Evolutionary conservation across 2,329 filamentous ascomycete genomes (phyloP), one percentile per base, ranked within the genome.

Genomic region (Cryphonectria parasitica): DNA sequence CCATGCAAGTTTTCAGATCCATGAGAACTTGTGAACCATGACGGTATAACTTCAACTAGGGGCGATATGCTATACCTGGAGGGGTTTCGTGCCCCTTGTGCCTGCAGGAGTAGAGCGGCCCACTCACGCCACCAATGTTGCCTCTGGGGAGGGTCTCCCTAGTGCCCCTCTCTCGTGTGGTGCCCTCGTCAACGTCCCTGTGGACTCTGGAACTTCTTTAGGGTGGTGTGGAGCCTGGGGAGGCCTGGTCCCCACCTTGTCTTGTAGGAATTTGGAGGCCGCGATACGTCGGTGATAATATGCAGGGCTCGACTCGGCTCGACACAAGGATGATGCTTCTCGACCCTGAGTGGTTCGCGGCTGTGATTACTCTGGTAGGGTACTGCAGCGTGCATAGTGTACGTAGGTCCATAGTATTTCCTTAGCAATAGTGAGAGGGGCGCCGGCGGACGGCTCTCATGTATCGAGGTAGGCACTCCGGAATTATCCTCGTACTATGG

Each of bases 61-160:
- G 56, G 28, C 31, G 15, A 36, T 22, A 6, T 60, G 56, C 31
- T 36, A 61, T 39, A 22, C 31, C 58, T 36, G 31, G 31, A 39
- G 58, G 58, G 58, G 58, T 36, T 61, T 61, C 58, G 58, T 22
- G 58, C 58, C 58, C 58, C 58, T 61, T 36, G 58, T 39, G 58
- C 58, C 58, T 61, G 58, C 58, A 61, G 22, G 22, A 39, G 22
- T 61, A 61, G 31, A 39, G 22, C 5, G 58, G 2, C 34, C 58
- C 58, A 61, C 58, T 61, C 58, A n/a, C 17, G 58, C 31, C 58
- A 31, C 54, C 54, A 5, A 58, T 15, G 54, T 13, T 58, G 17
- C 41, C 13, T 17, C 11, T 41, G 45, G 45, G 43, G 43, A 45
- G 56, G 56, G 56, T 61, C 31, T 34, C 34, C 34, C 34, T 34